These are phyloP conservation scores for Esteya vermicola DNA, from an alignment of 2,329 filamentous ascomycete genomes.

Conservation along the genomic window DNA sequence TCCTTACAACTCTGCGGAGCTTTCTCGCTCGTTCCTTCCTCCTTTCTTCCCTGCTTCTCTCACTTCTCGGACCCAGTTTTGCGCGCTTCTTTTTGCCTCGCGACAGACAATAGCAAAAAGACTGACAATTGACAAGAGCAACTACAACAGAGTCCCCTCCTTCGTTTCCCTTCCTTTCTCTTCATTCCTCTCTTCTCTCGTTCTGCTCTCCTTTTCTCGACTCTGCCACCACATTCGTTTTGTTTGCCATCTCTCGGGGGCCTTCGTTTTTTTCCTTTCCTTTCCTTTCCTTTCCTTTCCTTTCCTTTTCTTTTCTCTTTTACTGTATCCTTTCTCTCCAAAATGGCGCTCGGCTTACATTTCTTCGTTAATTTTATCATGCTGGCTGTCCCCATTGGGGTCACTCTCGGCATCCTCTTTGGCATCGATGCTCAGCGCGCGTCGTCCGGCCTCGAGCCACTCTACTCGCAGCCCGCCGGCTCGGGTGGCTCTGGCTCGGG, in stretches of 20 bases:
- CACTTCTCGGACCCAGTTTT: no score
- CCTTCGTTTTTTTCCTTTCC: background rate
- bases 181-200: background rate
- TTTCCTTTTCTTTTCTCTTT: background rate
- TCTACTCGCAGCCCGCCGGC: constrained; percentile 22
- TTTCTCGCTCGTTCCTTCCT: background rate
- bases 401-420: constrained; percentile 26
- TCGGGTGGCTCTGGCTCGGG: constrained; percentile 1
- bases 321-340: background rate
- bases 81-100: no score
- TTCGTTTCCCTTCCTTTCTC: background rate
- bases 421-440: constrained; percentile 30
- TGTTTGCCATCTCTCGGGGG: background rate
- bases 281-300: background rate
- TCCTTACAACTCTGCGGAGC: background rate
- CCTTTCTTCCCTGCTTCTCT: background rate
- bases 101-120: no score
- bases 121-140: no score
- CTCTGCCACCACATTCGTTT: background rate
- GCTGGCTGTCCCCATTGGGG: constrained; percentile 25
- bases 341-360: background rate
- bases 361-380: constrained; percentile 27
- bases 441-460: constrained; percentile 26
- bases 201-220: background rate
- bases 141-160: no score